Base-by-base conservation (phyloP, 2,329 filamentous ascomycete genomes). In the Trichothecium sympodiale region DNA sequence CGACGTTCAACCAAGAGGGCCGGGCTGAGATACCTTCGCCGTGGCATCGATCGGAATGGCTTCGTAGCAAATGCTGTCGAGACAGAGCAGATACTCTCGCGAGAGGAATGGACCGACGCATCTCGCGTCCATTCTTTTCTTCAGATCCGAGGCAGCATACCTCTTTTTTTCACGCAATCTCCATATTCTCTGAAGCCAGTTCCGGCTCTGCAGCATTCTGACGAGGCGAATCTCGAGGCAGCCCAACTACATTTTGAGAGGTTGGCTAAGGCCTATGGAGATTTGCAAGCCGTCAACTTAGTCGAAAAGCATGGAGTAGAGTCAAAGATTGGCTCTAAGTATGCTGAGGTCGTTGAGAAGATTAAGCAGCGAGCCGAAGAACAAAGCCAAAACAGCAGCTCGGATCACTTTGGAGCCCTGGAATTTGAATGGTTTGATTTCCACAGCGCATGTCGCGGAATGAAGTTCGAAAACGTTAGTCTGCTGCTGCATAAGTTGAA, bases 401-500 rank as follows among this genome's bases (percentile, higher is more conserved):
- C 12, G 18, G 17, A 25, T 10, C 10, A 6, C 20, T 6, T 10
- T 13, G 29, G 32, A 7, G 18, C 30, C 14, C n/a, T 42, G 8
- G 17, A 0, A 16, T 93, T 94, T 50, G 85, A 94, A 52, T 98
- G 91, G 91, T 98, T 96, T 48, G 91, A 98, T 52, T 98, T 98
- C 49, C 91, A 96, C 55, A 71, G 77, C 14, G 83, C 83, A 18
- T 96, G 91, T 51, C 80, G 86, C 13, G 91, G 91, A 1, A 95
- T 98, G 89, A 93, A 86, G 47, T 98, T 96, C 50, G 89, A 96
- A 51, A 96, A 96, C 40, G 88, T 96, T 10, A 82, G 78, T 38
- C 65, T 80, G 18, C 69, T 98, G 2, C 69, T 98, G 35, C 71
- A 85, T 32, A 77, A 66, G 1, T 59, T 96, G 4, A 72, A 72